These are phyloP conservation scores for Xylaria arbuscula DNA, from an alignment of 2,329 filamentous ascomycete genomes.

Conservation along the genomic window DNA sequence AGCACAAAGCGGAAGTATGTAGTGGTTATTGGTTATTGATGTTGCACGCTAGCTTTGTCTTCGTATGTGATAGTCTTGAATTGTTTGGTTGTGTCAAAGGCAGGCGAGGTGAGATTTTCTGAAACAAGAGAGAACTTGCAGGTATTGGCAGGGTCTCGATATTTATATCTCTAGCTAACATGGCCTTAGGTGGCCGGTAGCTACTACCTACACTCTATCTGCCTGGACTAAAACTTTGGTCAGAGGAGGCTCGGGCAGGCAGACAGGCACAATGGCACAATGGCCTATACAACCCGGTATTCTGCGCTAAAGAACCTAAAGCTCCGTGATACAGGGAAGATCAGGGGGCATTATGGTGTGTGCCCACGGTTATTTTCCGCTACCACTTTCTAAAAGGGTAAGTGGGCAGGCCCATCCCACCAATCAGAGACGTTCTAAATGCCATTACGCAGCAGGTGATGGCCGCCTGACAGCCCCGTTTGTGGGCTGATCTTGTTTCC, in stretches of 20 bases:
- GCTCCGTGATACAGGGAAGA: slow-evolving; percentile 3
- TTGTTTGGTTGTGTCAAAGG: neutral
- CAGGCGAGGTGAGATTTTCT: slow-evolving; percentile 9
- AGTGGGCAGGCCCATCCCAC: slow-evolving; percentile 11
- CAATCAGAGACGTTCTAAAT: slow-evolving; percentile 14
- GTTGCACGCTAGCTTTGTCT: neutral
- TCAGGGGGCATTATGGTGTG: slow-evolving; percentile 24
- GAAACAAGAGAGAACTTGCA: slow-evolving; percentile 15
- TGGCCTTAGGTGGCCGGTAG: neutral
- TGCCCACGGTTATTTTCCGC: slow-evolving; percentile 19
- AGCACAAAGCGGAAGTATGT: neutral
- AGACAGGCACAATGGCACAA: neutral
- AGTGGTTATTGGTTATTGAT: neutral
- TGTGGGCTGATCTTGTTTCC: slow-evolving; percentile 36
- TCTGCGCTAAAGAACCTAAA: neutral
- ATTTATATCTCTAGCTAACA: neutral
- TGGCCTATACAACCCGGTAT: no score
- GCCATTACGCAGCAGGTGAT: slow-evolving; percentile 30
- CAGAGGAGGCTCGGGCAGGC: neutral
- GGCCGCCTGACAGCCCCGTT: slow-evolving; percentile 32
- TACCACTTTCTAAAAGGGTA: slow-evolving; percentile 17
- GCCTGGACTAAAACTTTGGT: neutral
- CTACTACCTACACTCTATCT: neutral
- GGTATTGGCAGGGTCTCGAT: slow-evolving; percentile 22
- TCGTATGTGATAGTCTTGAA: no score